These are phyloP conservation scores for Helicocarpus griseus DNA, from an alignment of 2,329 filamentous ascomycete genomes.

Conservation along the genomic window DNA sequence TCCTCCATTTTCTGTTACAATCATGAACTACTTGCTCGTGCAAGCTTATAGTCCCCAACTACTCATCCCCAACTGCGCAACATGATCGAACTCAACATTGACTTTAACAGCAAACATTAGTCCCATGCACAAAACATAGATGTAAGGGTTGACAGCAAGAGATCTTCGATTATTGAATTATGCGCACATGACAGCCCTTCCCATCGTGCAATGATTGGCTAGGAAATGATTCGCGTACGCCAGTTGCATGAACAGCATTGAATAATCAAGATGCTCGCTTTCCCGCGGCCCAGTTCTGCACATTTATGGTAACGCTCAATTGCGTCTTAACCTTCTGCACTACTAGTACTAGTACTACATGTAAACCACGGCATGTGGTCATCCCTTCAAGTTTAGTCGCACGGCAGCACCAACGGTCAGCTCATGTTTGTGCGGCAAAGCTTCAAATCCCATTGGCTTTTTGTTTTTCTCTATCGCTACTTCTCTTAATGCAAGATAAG, in stretches of 20 bases:
- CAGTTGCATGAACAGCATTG: not conserved
- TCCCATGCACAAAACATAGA: not conserved
- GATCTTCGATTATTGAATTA: not conserved
- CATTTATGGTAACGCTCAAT: not conserved
- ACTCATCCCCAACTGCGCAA: too few species aligned
- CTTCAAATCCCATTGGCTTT: not conserved
- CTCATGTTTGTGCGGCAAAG: not conserved
- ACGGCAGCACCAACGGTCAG: not conserved
- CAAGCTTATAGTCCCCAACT: too few species aligned
- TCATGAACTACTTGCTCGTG: too few species aligned
- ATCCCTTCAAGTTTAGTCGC: not conserved
- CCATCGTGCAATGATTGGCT: not conserved
- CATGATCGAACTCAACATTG: too few species aligned
- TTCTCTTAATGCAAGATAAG: not conserved
- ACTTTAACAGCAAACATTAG: not conserved
- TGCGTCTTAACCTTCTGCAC: not conserved
- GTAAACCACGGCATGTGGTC: too few species aligned
- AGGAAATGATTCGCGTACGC: not conserved
- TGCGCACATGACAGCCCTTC: not conserved
- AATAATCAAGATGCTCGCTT: not conserved
- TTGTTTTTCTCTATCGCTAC: not conserved
- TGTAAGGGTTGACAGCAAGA: not conserved
- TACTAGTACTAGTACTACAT: too few species aligned
- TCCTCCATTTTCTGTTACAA: too few species aligned
- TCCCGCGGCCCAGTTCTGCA: not conserved